Percentiles rank a stretch among this genome's conserved stretches.
phyloP scores from a whole-genome alignment of 2,329 filamentous ascomycete genomes.

The Capronia americana region DNA sequence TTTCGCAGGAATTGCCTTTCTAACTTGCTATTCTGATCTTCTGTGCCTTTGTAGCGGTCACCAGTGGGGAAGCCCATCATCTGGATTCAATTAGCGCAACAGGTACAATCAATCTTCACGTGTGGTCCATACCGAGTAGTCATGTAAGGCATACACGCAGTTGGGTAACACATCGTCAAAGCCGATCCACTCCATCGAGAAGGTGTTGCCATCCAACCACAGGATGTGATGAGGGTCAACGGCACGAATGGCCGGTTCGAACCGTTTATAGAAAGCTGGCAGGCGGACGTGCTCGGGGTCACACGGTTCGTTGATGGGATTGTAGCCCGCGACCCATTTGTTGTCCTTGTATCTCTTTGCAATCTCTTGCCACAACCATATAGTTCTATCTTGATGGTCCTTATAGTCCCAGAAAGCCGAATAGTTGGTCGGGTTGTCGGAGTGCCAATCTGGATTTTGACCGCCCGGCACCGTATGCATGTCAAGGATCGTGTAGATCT shows the following conservation, averaged over 20 bases:
- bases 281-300: conserved; percentile 55
- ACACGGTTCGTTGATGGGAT: conserved; percentile 59
- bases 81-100: conserved; percentile 13
- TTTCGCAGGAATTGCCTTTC: conserved; percentile 55
- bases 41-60: conserved; percentile 48
- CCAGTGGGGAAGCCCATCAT: conserved; percentile 52
- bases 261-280: conserved; percentile 53
- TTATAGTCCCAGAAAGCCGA: conserved; percentile 60
- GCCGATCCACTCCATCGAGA: conserved; percentile 53
- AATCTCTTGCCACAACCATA: conserved; percentile 58
- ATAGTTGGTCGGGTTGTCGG: conserved; percentile 54
- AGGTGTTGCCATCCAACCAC: conserved; percentile 54
- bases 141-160: conserved; percentile 52
- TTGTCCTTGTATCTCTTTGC: conserved; percentile 54
- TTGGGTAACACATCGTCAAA: conserved; percentile 54
- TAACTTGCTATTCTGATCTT: conserved; percentile 51
- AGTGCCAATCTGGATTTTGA: conserved; percentile 60
- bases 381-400: conserved; percentile 57
- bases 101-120: not conserved
- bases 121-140: conserved; percentile 42
- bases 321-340: conserved; percentile 58
- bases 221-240: conserved; percentile 56
- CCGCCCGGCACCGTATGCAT: conserved; percentile 58
- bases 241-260: conserved; percentile 54
- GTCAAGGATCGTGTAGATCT: conserved; percentile 60